These are phyloP conservation scores for Diaporthe destruens DNA, from an alignment of 2,329 filamentous ascomycete species.

Conservation along the genomic window DNA sequence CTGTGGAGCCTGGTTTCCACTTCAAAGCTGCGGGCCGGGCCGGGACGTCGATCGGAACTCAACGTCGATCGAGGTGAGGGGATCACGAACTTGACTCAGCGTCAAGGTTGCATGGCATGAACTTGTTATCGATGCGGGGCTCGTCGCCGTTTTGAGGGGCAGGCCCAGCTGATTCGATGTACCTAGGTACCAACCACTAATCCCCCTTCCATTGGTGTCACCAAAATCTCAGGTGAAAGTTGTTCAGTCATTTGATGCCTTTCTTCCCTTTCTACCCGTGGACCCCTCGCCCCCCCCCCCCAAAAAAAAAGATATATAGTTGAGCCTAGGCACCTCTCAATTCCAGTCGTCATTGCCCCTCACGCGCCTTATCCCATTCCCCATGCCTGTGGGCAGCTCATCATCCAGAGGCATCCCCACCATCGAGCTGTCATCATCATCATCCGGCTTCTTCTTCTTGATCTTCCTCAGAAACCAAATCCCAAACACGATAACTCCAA, in stretches of 20 bases:
- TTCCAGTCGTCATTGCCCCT: conserved; percentile 9
- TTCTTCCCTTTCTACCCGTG: too few relatives aligned
- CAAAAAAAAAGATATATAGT: too few relatives aligned
- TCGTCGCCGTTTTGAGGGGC: background rate
- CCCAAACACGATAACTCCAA: background rate
- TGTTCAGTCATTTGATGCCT: too few relatives aligned
- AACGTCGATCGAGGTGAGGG: background rate
- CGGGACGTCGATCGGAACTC: background rate
- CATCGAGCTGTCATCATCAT: conserved; percentile 14
- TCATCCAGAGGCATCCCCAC: background rate
- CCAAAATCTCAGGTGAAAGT: too few relatives aligned
- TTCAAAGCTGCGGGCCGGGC: conserved; percentile 5
- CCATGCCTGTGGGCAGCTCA: conserved; percentile 3
- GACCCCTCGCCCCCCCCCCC: too few relatives aligned
- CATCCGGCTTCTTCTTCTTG: background rate
- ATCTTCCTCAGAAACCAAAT: background rate
- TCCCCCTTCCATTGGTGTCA: too few relatives aligned
- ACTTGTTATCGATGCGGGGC: background rate
- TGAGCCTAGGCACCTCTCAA: background rate
- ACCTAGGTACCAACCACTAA: too few relatives aligned
- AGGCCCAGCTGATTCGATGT: too few relatives aligned
- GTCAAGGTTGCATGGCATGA: background rate
- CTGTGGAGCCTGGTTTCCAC: background rate
- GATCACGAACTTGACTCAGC: conserved; percentile 2
- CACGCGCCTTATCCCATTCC: conserved; percentile 24